Base-by-base conservation (phyloP, 2,329 filamentous ascomycete genomes). In the Monosporascus sp. region DNA sequence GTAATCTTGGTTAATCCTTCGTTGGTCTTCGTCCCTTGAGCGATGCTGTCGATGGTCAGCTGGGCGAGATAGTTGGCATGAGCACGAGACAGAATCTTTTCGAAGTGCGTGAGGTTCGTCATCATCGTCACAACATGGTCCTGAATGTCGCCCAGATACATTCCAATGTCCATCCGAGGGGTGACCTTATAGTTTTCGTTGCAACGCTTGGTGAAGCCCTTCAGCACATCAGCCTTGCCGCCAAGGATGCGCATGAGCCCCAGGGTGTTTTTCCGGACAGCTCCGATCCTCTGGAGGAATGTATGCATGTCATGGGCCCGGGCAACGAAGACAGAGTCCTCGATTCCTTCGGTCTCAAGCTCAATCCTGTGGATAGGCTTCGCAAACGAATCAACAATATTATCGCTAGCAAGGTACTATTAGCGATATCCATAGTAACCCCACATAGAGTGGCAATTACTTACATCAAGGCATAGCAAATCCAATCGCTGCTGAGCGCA, bases 61-160 rank as follows among this genome's bases (percentile, higher is more conserved):
- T 97, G 94, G 1, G 94, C 93, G 38, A 99, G 81, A 68, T 99
- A 97, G 71, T 97, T 99, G 76, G 88, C 90, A 76, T 99, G 94
- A 2, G 90, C 89, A 22, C 94, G 88, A 27, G 88, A 92, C 49
- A 99, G 81, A 81, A 99, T 97, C 79, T 97, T 97, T 71, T 99
- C 94, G 63, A 96, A 97, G 69, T 99, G 94, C 1, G 85, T 85
- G 63, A 99, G 73, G 72, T 96, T 99, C 62, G 90, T 94, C 82
- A 96, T 96, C 93, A 97, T 97, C 46, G 94, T 99, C 55, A 99
- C 91, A 51, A 99, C 93, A 81, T 99, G 94, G 73, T 99, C 94
- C 72, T 99, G 94, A 59, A 99, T 97, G 73, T 99, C 94, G 66
- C 91, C 91, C 37, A 99, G 82, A 68, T 99, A 99, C 65, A 99